phyloP scores from a whole-genome alignment of 306 rosid species.

The Pterocarpus macrocarpus region DNA sequence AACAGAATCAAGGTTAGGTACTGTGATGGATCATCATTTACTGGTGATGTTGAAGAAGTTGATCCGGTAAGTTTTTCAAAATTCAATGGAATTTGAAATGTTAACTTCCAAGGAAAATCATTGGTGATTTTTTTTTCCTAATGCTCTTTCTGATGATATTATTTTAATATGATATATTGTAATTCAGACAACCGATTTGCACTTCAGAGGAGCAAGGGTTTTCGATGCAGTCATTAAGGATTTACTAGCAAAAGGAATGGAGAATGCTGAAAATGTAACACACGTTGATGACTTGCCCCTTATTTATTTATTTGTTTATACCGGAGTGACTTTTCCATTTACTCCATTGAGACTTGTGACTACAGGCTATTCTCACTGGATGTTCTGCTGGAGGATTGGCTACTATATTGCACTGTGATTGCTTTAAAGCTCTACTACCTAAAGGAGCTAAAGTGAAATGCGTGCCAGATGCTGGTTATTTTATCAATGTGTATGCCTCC shows the following conservation, averaged over 20 bases:
- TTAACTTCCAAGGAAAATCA: not conserved
- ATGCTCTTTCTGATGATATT: conserved; percentile 12
- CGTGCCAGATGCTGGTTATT: conserved; percentile 89
- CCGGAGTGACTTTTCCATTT: not conserved
- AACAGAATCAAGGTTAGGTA: conserved; percentile 80
- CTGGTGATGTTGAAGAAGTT: conserved; percentile 79
- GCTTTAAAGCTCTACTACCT: conserved; percentile 65
- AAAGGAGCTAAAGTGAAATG: conserved; percentile 69
- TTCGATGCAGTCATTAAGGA: conserved; percentile 66
- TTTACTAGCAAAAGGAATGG: conserved; percentile 78
- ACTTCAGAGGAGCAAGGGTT: conserved; percentile 88
- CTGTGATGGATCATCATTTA: conserved; percentile 93
- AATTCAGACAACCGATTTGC: conserved; percentile 69
- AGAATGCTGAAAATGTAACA: conserved; percentile 71
- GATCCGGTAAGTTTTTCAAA: conserved; percentile 66
- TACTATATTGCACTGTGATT: conserved; percentile 81
- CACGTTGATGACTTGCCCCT: not conserved
- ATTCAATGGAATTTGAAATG: not conserved
- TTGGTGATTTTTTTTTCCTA: not conserved
- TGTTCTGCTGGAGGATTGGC: conserved; percentile 95
- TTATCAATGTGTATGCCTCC: conserved; percentile 68
- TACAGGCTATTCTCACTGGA: conserved; percentile 87
- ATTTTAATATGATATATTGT: not conserved
- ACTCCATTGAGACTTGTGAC: conserved; percentile 12
- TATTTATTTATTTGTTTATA: not conserved